Conservation (phyloP, 768 basidiomycete genomes). For the Sarcomyxa edulis region DNA sequence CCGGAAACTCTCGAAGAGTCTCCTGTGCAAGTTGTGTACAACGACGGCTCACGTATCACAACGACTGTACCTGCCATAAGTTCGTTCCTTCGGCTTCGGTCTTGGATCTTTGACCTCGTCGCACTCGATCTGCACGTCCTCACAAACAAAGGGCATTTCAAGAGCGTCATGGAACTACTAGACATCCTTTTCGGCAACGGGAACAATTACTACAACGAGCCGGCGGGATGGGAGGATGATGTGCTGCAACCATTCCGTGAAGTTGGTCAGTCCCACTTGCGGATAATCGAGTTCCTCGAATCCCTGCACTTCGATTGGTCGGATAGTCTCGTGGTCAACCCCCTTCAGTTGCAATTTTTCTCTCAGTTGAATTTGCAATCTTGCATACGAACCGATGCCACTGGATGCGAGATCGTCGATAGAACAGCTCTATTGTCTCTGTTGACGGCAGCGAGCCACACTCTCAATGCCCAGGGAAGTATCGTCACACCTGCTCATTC, state of each 20-base stretch:
- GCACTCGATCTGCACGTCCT: conserved; percentile 87
- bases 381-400: conserved; percentile 61
- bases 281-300: conserved; percentile 85
- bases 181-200: conserved; percentile 78
- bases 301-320: conserved; percentile 87
- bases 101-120: conserved; percentile 79
- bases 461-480: conserved; percentile 62
- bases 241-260: conserved; percentile 59
- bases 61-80: conserved; percentile 66
- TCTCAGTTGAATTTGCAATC: conserved; percentile 60
- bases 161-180: conserved; percentile 68
- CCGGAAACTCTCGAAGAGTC: conserved; percentile 46
- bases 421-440: conserved; percentile 64
- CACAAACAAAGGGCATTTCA: conserved; percentile 71
- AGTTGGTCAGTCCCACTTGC: conserved; percentile 76
- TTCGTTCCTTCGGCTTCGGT: conserved; percentile 77
- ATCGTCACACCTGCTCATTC: conserved; percentile 57
- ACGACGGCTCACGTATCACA: conserved; percentile 62
- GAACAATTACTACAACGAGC: conserved; percentile 35
- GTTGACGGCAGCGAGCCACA: conserved; percentile 53
- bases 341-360: conserved; percentile 60
- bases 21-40: conserved; percentile 58
- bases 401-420: conserved; percentile 83
- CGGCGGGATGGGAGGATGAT: conserved; percentile 38
- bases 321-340: conserved; percentile 59